Evolutionary conservation across 2,329 filamentous ascomycete genomes (phyloP), one percentile per base, ranked within the genome.

Genomic region (Hymenotorrendiella dingleyae): DNA sequence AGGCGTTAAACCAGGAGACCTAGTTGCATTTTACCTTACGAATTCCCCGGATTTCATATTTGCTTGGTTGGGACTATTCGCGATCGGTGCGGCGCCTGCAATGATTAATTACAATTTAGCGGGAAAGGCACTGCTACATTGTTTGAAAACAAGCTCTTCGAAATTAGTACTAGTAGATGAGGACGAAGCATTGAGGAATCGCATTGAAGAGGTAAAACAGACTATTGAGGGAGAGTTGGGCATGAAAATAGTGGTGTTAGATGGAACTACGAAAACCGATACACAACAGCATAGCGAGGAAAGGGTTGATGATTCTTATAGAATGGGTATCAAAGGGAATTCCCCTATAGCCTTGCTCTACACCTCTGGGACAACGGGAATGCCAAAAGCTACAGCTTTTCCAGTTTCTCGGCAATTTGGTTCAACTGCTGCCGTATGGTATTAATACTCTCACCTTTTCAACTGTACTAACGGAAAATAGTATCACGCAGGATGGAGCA

Each of bases 361-460:
- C 60, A 90, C 85, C 1, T 82, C 80, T 48, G 84, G 84, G 26
- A 89, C 85, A 1, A 89, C 85, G 0, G 85, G 85, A 2, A 62
- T 86, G 50, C 84, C 85, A 9, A 90, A 90, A 61, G 84, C 79
- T 1, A 82, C 80, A 52, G 61, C 72, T 0, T 79, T 85, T 52
- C 76, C 76, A 14, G 70, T 73, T 7, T 62, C 67, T 2, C 68
- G 64, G 14, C 61, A 58, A 0, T 68, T 54, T 62, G 42, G 14
- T 12, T 20, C 17, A 12, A 29, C 17, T 21, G 36, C 43, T 14
- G 16, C 19, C 23, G 27, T 42, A 35, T 30, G 36, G 21, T 7
- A 12, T 14, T 29, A 8, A 11, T 4, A 16, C n/a, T 9, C 19
- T 28, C 17, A 19, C 26, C 4, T 21, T 16, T 20, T 27, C 6